Evolutionary conservation across 164 flowering plant genomes (phyloP).

Genomic region (Aristolochia contorta): DNA sequence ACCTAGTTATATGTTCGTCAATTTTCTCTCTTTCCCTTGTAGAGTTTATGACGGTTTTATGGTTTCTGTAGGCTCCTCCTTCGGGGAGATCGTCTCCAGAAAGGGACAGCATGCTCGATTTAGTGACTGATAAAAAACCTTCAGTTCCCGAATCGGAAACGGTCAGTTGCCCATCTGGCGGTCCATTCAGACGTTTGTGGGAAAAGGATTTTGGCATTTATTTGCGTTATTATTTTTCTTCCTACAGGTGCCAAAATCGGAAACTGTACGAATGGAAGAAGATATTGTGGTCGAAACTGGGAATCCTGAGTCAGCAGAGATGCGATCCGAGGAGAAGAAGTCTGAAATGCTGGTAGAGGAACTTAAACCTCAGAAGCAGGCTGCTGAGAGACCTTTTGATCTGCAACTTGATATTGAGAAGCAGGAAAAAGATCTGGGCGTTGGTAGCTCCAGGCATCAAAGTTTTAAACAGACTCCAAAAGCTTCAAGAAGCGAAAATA

Average conservation of each 20-base stretch:
- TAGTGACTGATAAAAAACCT: slow-evolving; percentile 29
- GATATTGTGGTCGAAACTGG: slow-evolving; percentile 13
- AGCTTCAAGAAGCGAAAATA: slow-evolving; percentile 20
- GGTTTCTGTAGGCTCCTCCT: slow-evolving; percentile 46
- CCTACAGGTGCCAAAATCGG: slow-evolving; percentile 26
- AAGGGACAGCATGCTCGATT: slow-evolving; percentile 37
- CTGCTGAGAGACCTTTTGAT: slow-evolving; percentile 32
- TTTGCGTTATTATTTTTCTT: background rate
- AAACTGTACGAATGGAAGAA: slow-evolving; percentile 21
- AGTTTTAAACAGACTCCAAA: slow-evolving; percentile 12
- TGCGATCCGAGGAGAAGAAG: slow-evolving; percentile 23
- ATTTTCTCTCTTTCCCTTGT: background rate
- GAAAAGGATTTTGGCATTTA: background rate
- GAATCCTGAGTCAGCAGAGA: slow-evolving; percentile 15
- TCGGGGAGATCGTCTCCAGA: slow-evolving; percentile 62
- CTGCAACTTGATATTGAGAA: slow-evolving; percentile 58
- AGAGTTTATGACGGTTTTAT: background rate
- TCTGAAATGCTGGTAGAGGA: slow-evolving; percentile 20
- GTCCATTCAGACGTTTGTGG: background rate
- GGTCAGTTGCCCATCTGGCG: slow-evolving; percentile 28
- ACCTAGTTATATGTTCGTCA: background rate
- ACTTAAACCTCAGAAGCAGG: slow-evolving; percentile 25
- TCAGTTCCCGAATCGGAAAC: slow-evolving; percentile 24
- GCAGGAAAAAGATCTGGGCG: slow-evolving; percentile 27
- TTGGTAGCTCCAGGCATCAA: slow-evolving; percentile 14